Evolutionary conservation across 192 early-diverging fungal genomes (phyloP), one percentile per base, ranked within the genome.

Genomic region (Coemansia sp.): DNA sequence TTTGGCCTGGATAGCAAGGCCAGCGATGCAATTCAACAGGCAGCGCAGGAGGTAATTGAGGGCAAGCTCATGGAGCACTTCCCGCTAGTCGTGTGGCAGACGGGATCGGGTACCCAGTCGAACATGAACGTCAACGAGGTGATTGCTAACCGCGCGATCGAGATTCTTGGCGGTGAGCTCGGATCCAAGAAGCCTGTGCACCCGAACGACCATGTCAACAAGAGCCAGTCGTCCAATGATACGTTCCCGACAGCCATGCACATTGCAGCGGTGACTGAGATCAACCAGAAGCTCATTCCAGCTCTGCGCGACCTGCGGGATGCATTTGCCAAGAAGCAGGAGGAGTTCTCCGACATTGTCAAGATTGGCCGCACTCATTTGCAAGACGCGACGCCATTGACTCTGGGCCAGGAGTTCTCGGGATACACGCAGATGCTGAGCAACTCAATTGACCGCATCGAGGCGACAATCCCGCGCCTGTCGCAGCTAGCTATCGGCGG

Each of bases 241-340:
- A 96, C 95, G 55, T 99, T 99, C 87, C 97, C 97, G 23, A 98
- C 96, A 25, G 95, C 96, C 64, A 99, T 99, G 97, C 96, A 98
- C 81, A 89, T 99, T 66, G 88, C 95, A n/a, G 93, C 96, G 44
- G 92, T 90, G 58, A 81, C 88, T 18, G 91, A 92, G 70, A 88
- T 98, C 63, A 84, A 89, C 83, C 76, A 89, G 24, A 84, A 83
- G 38, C 86, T 99, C 63, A 72, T 99, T 60, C 97, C 97, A 15
- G 87, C 92, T 38, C 82, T 99, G 53, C 86, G 86, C 49, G 66
- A 82, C 36, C 83, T 99, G 53, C 88, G 91, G 50, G 84, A 92
- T 44, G 89, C 92, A 21, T 81, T 99, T 67, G 71, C 86, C 52
- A 77, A 75, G 60, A 91, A 94, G 78, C 80, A 87, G 34, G 85